A percentile compares a stretch with the other conserved stretches of the same genome.
These are phyloP conservation scores for Phallus indusiatus DNA, from an alignment of 768 basidiomycete genomes.

Conservation along the genomic window DNA sequence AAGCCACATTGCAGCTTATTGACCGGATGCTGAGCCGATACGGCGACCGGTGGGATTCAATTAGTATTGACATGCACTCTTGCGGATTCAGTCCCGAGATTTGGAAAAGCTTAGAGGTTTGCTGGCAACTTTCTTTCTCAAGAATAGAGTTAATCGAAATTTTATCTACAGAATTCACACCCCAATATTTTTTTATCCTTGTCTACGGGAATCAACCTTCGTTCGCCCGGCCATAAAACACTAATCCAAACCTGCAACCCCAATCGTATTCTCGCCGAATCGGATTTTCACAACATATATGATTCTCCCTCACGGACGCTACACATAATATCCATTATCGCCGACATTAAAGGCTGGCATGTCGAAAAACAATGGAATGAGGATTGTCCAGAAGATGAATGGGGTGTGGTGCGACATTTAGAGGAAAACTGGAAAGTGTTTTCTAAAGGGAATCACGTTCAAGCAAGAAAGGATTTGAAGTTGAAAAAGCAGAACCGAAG, in stretches of 20 bases:
- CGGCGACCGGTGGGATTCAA: conserved; percentile 44
- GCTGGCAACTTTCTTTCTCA: not conserved
- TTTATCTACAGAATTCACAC: conserved; percentile 45
- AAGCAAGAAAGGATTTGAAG: not conserved
- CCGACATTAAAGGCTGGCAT: conserved; percentile 68
- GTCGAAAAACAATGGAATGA: conserved; percentile 53
- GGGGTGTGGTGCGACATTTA: conserved; percentile 60
- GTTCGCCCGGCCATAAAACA: conserved; percentile 50
- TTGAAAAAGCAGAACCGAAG: not conserved
- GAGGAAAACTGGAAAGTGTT: conserved; percentile 68
- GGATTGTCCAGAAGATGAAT: conserved; percentile 23
- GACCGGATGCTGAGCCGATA: conserved; percentile 47
- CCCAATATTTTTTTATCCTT: conserved; percentile 79
- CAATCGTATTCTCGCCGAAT: conserved; percentile 73
- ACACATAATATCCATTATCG: conserved; percentile 66
- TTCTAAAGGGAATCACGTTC: conserved; percentile 35
- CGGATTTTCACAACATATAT: conserved; percentile 68
- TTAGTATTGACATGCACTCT: conserved; percentile 86
- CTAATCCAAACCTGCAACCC: conserved; percentile 58
- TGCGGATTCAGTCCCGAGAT: conserved; percentile 76
- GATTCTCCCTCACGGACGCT: conserved; percentile 54
- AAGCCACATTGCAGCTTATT: conserved; percentile 60
- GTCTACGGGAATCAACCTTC: conserved; percentile 76
- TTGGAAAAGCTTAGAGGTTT: conserved; percentile 65
- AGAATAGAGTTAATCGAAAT: not conserved